Percentiles rank a stretch among this genome's conserved stretches.
phyloP scores from a whole-genome alignment of 208 protist species.

The Trypanosoma platydactyli region DNA sequence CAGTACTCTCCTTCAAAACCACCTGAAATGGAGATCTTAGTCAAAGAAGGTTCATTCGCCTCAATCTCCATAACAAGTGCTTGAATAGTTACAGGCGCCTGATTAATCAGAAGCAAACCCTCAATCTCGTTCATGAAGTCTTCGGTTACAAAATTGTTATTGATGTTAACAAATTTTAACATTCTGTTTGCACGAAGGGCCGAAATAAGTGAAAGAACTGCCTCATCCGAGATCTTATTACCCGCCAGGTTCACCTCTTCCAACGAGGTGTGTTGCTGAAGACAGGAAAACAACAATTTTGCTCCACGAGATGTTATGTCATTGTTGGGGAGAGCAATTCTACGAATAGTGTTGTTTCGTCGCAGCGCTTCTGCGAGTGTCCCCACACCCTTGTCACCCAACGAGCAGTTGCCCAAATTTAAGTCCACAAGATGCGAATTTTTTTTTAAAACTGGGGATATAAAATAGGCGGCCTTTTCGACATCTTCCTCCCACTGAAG shows the following conservation, averaged over 20 bases:
- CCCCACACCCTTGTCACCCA: constrained; percentile 67
- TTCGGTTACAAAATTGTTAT: constrained; percentile 64
- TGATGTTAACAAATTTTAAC: constrained; percentile 68
- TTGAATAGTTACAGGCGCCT: constrained; percentile 61
- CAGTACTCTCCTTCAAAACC: constrained; percentile 37
- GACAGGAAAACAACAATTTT: constrained; percentile 45
- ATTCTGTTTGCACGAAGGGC: constrained; percentile 64
- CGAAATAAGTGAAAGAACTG: constrained; percentile 49
- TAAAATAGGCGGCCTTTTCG: constrained; percentile 55
- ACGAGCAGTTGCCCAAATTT: constrained; percentile 76
- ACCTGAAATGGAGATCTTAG: constrained; percentile 61
- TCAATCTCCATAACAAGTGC: constrained; percentile 59
- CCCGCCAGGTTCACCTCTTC: constrained; percentile 84
- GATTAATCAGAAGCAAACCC: constrained; percentile 71
- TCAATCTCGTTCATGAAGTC: constrained; percentile 62
- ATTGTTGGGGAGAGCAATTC: constrained; percentile 87
- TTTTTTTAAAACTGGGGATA: constrained; percentile 52
- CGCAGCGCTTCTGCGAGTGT: constrained; percentile 55
- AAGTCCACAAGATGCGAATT: constrained; percentile 58
- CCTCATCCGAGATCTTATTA: constrained; percentile 70
- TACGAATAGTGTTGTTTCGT: constrained; percentile 62
- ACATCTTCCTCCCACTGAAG: constrained; percentile 77
- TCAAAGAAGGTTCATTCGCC: constrained; percentile 42
- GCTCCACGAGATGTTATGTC: constrained; percentile 70
- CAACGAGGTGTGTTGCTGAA: constrained; percentile 53